phyloP scores from a whole-genome alignment of 2,329 filamentous ascomycete genomes.

The Pseudomassariella vexata region DNA sequence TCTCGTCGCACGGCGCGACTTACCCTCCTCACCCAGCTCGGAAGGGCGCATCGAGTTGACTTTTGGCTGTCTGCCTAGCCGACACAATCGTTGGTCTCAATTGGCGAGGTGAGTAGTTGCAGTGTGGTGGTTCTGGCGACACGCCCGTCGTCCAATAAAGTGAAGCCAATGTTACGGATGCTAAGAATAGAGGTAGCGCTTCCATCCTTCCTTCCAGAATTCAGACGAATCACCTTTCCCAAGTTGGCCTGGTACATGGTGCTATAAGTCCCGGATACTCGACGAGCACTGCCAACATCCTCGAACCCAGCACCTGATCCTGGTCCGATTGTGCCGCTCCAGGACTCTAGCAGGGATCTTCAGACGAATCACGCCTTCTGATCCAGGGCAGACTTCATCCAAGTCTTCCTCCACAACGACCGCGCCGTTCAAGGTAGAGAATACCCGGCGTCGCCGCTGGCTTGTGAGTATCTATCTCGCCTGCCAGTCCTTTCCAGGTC shows the following conservation, averaged over 20 bases:
- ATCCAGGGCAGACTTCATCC: background rate
- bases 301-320: background rate
- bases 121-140: constrained; percentile 3
- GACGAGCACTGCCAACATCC: constrained; percentile 5
- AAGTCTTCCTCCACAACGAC: background rate
- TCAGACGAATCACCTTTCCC: constrained; percentile 1
- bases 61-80: too few relatives aligned
- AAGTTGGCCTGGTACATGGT: constrained; percentile 2
- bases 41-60: too few relatives aligned
- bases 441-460: background rate
- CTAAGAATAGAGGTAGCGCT: constrained; percentile 11
- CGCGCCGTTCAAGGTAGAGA: constrained; percentile 1
- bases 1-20: too few relatives aligned
- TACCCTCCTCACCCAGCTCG: too few relatives aligned
- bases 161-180: constrained; percentile 3
- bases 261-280: constrained; percentile 5
- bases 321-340: constrained; percentile 5
- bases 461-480: background rate
- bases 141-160: constrained; percentile 3
- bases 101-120: too few relatives aligned
- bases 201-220: background rate
- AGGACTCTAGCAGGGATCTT: constrained; percentile 1
- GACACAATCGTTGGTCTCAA: too few relatives aligned
- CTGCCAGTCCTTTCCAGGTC: background rate
- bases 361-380: constrained; percentile 5